A percentile compares a stretch with the other conserved stretches of the same genome.
phyloP scores from a whole-genome alignment of 2,329 filamentous ascomycete genomes.

The Xylariaceae sp. region DNA sequence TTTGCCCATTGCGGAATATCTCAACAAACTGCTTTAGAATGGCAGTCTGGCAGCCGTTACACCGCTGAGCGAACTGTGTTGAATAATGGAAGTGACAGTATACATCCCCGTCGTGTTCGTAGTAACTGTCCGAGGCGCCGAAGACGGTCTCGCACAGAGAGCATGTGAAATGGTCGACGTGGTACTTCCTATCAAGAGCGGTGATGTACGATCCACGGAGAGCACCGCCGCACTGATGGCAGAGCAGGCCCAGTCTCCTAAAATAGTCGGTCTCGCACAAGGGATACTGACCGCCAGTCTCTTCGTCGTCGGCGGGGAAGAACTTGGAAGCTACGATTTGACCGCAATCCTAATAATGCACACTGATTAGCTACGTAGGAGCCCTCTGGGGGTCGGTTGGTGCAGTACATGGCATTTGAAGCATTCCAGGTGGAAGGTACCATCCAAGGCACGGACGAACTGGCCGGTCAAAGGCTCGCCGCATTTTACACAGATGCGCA shows the following conservation, averaged over 20 bases:
- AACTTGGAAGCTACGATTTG: constrained; percentile 98
- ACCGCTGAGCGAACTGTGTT: constrained; percentile 91
- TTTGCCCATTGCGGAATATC: constrained; percentile 95
- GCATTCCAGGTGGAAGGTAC: constrained; percentile 95
- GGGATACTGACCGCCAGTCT: constrained; percentile 82
- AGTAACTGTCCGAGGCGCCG: constrained; percentile 96
- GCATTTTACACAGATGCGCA: constrained; percentile 80
- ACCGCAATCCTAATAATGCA: constrained; percentile 71
- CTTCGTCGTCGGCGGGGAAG: constrained; percentile 91
- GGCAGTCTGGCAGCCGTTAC: constrained; percentile 93
- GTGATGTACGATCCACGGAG: constrained; percentile 97
- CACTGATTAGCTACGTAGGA: too few relatives aligned
- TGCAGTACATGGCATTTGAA: constrained; percentile 95
- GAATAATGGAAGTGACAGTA: constrained; percentile 99
- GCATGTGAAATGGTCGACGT: constrained; percentile 98
- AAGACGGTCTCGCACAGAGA: constrained; percentile 97
- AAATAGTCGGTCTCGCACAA: constrained; percentile 99
- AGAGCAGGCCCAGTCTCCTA: constrained; percentile 82
- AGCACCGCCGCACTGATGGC: constrained; percentile 86
- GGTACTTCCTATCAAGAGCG: constrained; percentile 94
- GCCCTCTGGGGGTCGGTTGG: too few relatives aligned
- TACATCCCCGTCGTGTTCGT: constrained; percentile 93
- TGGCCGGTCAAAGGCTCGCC: constrained; percentile 84
- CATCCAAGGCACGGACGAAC: constrained; percentile 89
- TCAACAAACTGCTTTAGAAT: constrained; percentile 99